Evolutionary conservation across 257 asterid genomes (phyloP).

Genomic region (Jasminum sambac): DNA sequence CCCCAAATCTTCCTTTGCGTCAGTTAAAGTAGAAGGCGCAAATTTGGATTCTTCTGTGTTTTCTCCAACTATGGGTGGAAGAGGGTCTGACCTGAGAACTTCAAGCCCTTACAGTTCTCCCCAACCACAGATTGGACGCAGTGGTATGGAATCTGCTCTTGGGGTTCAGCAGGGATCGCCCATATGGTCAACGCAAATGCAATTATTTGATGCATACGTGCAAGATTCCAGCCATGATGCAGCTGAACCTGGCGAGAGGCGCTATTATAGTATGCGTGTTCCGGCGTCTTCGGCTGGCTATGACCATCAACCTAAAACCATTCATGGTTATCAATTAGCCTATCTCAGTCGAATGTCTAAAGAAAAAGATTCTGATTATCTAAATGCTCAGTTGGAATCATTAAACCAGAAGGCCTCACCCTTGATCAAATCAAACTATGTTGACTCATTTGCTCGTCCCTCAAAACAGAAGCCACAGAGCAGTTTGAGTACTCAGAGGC

Average conservation of each 20-base stretch:
- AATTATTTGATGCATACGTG: constrained; percentile 45
- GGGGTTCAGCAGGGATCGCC: constrained; percentile 48
- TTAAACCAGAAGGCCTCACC: constrained; percentile 40
- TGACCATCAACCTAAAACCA: constrained; percentile 85
- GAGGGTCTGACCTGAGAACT: constrained; percentile 53
- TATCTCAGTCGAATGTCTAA: constrained; percentile 37
- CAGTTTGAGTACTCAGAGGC: constrained; percentile 51
- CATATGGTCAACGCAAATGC: constrained; percentile 46
- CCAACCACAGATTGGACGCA: constrained; percentile 50
- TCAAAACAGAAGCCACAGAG: constrained; percentile 57
- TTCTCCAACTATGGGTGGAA: constrained; percentile 50
- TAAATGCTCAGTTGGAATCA: constrained; percentile 36
- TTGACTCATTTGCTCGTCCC: constrained; percentile 51
- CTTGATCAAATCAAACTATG: constrained; percentile 34
- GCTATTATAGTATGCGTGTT: constrained; percentile 70
- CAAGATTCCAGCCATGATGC: constrained; percentile 42
- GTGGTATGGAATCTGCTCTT: constrained; percentile 50
- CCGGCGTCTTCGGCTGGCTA: constrained; percentile 65
- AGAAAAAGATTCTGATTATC: constrained; percentile 38
- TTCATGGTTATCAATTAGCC: constrained; percentile 72
- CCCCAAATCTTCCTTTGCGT: constrained; percentile 47
- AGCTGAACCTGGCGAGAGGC: constrained; percentile 71
- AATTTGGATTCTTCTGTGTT: constrained; percentile 52
- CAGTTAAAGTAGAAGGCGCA: constrained; percentile 52
- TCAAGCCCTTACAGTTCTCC: constrained; percentile 50